phyloP scores from a whole-genome alignment of 1,284 basidiomycete genomes.

The Pseudozyma flocculosa region DNA sequence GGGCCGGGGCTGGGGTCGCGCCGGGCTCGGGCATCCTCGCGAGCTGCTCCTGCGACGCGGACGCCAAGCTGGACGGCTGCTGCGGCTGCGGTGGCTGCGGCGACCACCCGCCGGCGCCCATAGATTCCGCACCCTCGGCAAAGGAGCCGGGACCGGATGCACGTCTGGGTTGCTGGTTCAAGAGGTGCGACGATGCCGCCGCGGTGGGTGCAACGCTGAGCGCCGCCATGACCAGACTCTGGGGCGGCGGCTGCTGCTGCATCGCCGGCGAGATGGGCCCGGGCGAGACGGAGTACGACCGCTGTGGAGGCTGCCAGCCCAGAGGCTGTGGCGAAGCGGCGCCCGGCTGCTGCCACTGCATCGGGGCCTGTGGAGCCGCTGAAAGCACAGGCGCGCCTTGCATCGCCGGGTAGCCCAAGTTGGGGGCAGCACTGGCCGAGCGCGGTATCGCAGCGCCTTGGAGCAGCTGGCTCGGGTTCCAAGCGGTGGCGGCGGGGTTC shows the following conservation, averaged over 20 bases:
- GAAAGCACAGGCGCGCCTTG: no score
- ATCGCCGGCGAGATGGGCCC: slow-evolving; percentile 8
- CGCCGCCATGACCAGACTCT: not conserved
- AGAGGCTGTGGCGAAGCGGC: not conserved
- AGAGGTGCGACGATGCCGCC: slow-evolving; percentile 3
- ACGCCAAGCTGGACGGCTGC: slow-evolving; percentile 5
- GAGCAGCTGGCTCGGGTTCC: no score
- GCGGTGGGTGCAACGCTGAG: not conserved
- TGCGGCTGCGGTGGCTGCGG: not conserved
- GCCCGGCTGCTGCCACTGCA: slow-evolving; percentile 2
- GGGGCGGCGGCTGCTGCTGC: slow-evolving; percentile 5
- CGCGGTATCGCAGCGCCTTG: slow-evolving; percentile 10
- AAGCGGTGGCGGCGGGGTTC: slow-evolving; percentile 15
- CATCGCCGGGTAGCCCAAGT: slow-evolving; percentile 6
- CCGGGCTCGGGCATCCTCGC: slow-evolving; percentile 24
- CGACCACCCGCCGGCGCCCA: no score
- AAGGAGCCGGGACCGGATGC: slow-evolving; percentile 8
- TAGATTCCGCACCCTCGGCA: no score
- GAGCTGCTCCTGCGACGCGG: slow-evolving; percentile 4
- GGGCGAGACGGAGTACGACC: slow-evolving; percentile 28
- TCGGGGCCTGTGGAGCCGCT: no score
- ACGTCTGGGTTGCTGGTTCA: not conserved
- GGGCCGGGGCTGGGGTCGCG: no score
- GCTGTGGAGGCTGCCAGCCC: slow-evolving; percentile 22
- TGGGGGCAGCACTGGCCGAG: slow-evolving; percentile 37